Base-by-base conservation (phyloP, 31 red algal genomes). In the Porphyra umbilicalis region DNA sequence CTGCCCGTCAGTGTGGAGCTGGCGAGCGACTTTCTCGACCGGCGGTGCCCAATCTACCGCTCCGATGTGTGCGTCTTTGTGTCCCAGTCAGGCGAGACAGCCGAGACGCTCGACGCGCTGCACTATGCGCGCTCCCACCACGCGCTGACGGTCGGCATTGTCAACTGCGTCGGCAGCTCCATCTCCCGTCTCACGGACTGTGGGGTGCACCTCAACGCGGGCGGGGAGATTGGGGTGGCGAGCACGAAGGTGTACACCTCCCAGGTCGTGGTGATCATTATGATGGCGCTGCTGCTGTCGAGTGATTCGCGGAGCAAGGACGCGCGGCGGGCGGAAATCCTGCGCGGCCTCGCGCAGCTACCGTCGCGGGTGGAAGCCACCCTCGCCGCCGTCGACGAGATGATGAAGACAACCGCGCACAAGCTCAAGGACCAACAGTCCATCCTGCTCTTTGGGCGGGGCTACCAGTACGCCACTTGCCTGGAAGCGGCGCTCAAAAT, bases 401-500 rank as follows among this genome's bases (percentile, higher is more conserved):
- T 71, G 39, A 84, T 91, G 85, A 86, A 92, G 34, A 35, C 35
- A 29, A 85, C 87, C 79, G 90, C 85, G 6, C 44, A 93, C 32
- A 32, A 77, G 32, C 79, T 95, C 39, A 39, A 79, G 18, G 88
- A 93, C 42, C 86, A 86, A 75, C 78, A 83, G 10, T 95, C 93
- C 33, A 95, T 98, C 36, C 79, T 95, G 77, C 77, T 95, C 68
- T 93, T 95, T 79, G 96, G 96, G 78, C 74, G 96, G 75, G 90
- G 96, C 37, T 99, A 91, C 79, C 92, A 95, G 77, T 99, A 95
- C 81, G 92, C 98, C 8, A 93, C 92, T 32, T 92, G 92, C 75
- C 67, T 99, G 18, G 97, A 99, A 79, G 98, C 88, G 13, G 92
- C 94, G 16, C 86, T 99, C 76, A 99, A 99, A 84, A 90, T 99